Conservation (phyloP, 73 alveolate species). For the Effrenium voratum region DNA sequence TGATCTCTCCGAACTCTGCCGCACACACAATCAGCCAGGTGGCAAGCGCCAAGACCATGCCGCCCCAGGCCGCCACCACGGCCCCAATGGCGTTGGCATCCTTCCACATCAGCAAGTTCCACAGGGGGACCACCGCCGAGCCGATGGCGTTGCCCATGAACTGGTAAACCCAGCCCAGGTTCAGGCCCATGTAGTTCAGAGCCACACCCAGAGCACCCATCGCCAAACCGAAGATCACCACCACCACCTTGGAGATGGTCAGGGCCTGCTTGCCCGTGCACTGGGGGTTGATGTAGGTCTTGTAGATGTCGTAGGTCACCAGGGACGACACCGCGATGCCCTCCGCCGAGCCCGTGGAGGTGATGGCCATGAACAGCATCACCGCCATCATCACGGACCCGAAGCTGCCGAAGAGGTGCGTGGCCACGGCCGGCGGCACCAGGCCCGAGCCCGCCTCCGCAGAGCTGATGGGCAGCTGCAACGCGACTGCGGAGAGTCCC, state of each 20-base stretch:
- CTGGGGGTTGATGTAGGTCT: slow-evolving; percentile 70
- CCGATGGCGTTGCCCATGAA: slow-evolving; percentile 90
- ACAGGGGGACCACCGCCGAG: slow-evolving; percentile 69
- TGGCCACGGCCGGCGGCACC: slow-evolving; percentile 76
- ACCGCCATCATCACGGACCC: slow-evolving; percentile 70
- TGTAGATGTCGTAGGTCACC: slow-evolving; percentile 76
- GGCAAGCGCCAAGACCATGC: slow-evolving; percentile 38
- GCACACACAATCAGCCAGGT: slow-evolving; percentile 46
- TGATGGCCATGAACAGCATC: slow-evolving; percentile 94
- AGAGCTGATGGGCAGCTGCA: slow-evolving; percentile 33
- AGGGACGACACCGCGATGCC: slow-evolving; percentile 88
- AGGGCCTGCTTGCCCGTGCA: slow-evolving; percentile 50
- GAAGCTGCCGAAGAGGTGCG: slow-evolving; percentile 58
- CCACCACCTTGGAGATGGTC: slow-evolving; percentile 52
- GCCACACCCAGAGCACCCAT: slow-evolving; percentile 79
- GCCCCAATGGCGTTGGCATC: slow-evolving; percentile 54
- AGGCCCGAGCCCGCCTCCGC: slow-evolving; percentile 44
- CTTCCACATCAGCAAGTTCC: slow-evolving; percentile 44
- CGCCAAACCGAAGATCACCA: slow-evolving; percentile 43
- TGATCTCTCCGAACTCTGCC: slow-evolving; percentile 68
- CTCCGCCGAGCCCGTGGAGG: slow-evolving; percentile 85
- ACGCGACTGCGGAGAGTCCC: slow-evolving; percentile 70
- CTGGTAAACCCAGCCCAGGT: slow-evolving; percentile 78
- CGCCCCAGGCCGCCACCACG: slow-evolving; percentile 64
- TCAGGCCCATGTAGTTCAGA: slow-evolving; percentile 69